Conservation (phyloP, 768 basidiomycete species). For the Naganishia onofrii region DNA sequence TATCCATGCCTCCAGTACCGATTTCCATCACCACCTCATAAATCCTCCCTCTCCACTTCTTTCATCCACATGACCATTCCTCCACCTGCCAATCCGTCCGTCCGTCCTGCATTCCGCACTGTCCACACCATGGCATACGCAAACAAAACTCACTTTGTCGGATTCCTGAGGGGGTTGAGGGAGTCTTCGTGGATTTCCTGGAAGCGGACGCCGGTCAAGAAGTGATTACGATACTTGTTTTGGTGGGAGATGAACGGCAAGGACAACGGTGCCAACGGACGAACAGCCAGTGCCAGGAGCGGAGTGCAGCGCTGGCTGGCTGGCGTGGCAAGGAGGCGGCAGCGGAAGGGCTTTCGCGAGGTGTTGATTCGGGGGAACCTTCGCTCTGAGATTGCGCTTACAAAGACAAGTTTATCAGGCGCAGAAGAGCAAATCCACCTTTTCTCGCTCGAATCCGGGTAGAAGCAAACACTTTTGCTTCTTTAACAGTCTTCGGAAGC, state of each 20-base stretch:
- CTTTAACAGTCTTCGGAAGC: no score
- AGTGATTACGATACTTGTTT: not conserved
- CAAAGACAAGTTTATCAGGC: not conserved
- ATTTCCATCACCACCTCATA: not conserved
- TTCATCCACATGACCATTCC: not conserved
- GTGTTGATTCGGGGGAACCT: not conserved
- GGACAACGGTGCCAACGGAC: no score
- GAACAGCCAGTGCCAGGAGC: not conserved
- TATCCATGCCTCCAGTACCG: not conserved
- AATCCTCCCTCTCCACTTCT: not conserved
- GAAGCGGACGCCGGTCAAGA: not conserved
- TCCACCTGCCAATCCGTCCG: not conserved
- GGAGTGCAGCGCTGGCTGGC: not conserved
- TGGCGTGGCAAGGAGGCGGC: not conserved
- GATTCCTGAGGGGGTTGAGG: slow-evolving; percentile 25
- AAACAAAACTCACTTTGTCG: slow-evolving; percentile 20
- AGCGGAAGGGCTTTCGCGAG: not conserved
- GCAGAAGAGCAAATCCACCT: not conserved
- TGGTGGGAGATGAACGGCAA: slow-evolving; percentile 13
- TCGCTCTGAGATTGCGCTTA: not conserved
- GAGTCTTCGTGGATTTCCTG: slow-evolving; percentile 15
- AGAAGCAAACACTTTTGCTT: not conserved
- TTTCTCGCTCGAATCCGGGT: not conserved
- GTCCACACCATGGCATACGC: not conserved
- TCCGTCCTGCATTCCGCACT: not conserved